phyloP scores from a whole-genome alignment of 2,329 filamentous ascomycete genomes.

The Tolypocladium pustulatum region DNA sequence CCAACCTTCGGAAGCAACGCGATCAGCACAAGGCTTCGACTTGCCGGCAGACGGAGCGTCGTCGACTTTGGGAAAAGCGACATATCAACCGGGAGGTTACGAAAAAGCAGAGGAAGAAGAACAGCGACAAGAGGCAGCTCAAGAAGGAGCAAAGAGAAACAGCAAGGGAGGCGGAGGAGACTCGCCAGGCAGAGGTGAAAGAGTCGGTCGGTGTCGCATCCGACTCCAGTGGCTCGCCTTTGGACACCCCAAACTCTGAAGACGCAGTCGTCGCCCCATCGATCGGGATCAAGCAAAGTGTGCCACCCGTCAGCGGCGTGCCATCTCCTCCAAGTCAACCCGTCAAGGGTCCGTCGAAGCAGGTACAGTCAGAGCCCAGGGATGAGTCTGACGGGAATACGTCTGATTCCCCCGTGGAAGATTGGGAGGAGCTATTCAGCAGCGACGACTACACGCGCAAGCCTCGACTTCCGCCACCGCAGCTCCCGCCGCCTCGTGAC shows the following conservation, averaged over 20 bases:
- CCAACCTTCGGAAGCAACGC: constrained; percentile 36
- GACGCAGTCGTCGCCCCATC: constrained; percentile 12
- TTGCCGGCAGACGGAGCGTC: constrained; percentile 33
- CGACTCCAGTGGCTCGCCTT: constrained; percentile 19
- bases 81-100: constrained; percentile 31
- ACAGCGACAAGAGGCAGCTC: constrained; percentile 22
- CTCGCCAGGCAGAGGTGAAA: neutral
- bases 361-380: constrained; percentile 11
- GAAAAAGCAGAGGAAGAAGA: constrained; percentile 29
- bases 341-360: constrained; percentile 2
- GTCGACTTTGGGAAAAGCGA: constrained; percentile 38
- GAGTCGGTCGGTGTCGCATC: constrained; percentile 15
- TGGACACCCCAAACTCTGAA: constrained; percentile 20
- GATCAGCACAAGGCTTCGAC: constrained; percentile 37
- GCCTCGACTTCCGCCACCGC: constrained; percentile 29
- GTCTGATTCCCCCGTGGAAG: constrained; percentile 48
- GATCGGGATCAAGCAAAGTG: constrained; percentile 21
- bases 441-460: constrained; percentile 46
- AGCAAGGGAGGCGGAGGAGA: constrained; percentile 10
- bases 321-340: constrained; percentile 9
- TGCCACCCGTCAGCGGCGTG: constrained; percentile 17
- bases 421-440: constrained; percentile 49
- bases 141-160: constrained; percentile 16
- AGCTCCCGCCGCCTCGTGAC: constrained; percentile 20
- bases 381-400: constrained; percentile 42